These are phyloP conservation scores for Candida succiphila DNA, from an alignment of 805 yeast genomes.

Conservation along the genomic window DNA sequence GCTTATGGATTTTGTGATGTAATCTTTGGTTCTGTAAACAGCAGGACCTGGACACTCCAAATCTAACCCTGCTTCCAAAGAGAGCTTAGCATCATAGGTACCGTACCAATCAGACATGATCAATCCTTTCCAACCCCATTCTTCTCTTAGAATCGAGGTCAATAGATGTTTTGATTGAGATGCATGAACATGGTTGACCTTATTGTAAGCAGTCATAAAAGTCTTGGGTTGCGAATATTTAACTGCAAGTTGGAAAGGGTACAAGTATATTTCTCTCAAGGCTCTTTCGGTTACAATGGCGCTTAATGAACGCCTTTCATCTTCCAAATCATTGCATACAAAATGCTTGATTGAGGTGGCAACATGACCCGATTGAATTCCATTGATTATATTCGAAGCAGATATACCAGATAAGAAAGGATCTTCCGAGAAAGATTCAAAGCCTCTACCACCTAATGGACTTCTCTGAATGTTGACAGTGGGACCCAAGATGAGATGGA, in stretches of 20 bases:
- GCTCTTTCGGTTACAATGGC: slow-evolving; percentile 31
- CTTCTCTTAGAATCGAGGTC: slow-evolving; percentile 25
- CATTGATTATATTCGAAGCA: slow-evolving; percentile 26
- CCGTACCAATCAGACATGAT: slow-evolving; percentile 37
- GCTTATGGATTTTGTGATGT: slow-evolving; percentile 29
- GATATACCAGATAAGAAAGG: slow-evolving; percentile 29
- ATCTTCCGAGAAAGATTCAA: slow-evolving; percentile 34
- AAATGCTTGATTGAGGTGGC: slow-evolving; percentile 32
- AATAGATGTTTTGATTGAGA: slow-evolving; percentile 26
- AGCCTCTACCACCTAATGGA: slow-evolving; percentile 33
- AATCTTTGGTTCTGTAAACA: slow-evolving; percentile 7
- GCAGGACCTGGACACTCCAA: slow-evolving; percentile 37
- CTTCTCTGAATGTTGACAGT: slow-evolving; percentile 29
- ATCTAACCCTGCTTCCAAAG: slow-evolving; percentile 32
- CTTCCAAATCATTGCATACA: slow-evolving; percentile 34
- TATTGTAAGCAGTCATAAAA: slow-evolving; percentile 33
- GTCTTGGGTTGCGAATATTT: slow-evolving; percentile 28
- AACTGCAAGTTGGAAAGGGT: slow-evolving; percentile 32
- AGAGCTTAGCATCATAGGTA: slow-evolving; percentile 23
- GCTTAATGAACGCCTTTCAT: slow-evolving; percentile 25
- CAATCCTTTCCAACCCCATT: slow-evolving; percentile 30
- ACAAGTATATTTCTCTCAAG: slow-evolving; percentile 32
- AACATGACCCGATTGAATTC: slow-evolving; percentile 28
- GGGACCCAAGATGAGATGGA: slow-evolving; percentile 29
- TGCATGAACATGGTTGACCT: slow-evolving; percentile 31